These are phyloP conservation scores for Geotrichum klebahnii DNA, from an alignment of 1,139 yeast genomes.

Conservation along the genomic window DNA sequence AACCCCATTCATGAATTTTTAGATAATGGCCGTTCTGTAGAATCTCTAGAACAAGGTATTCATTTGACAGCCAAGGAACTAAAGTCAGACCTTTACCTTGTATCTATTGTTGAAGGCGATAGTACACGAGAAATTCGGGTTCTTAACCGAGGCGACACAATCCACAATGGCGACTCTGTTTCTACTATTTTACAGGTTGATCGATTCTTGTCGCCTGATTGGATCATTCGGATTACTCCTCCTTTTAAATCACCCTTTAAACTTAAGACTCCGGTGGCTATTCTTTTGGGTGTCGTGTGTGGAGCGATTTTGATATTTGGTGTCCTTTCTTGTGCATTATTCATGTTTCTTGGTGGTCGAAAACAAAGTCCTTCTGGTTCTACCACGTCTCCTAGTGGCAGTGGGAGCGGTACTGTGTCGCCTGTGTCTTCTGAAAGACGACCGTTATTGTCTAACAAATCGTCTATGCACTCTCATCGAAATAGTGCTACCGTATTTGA, in stretches of 20 bases:
- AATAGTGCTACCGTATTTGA: not conserved
- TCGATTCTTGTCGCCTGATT: slow-evolving; percentile 57
- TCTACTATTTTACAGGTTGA: slow-evolving; percentile 69
- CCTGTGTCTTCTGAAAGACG: slow-evolving; percentile 4
- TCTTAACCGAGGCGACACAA: slow-evolving; percentile 64
- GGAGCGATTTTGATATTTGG: slow-evolving; percentile 36
- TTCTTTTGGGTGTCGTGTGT: slow-evolving; percentile 37
- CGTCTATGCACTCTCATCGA: not conserved
- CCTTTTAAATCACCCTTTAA: slow-evolving; percentile 35
- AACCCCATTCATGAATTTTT: slow-evolving; percentile 41
- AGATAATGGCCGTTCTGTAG: slow-evolving; percentile 36
- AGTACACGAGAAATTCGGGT: slow-evolving; percentile 68
- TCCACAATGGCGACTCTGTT: slow-evolving; percentile 30
- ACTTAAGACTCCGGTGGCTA: slow-evolving; percentile 37
- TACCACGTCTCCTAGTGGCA: no score
- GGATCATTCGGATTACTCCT: slow-evolving; percentile 46
- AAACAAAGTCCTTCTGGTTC: slow-evolving; percentile 17
- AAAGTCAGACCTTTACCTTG: slow-evolving; percentile 32
- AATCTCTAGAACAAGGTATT: slow-evolving; percentile 46
- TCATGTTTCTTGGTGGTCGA: slow-evolving; percentile 27
- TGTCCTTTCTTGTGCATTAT: slow-evolving; percentile 26
- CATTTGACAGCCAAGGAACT: slow-evolving; percentile 45
- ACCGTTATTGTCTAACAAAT: slow-evolving; percentile 5
- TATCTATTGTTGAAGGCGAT: slow-evolving; percentile 48
- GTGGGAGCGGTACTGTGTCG: no score